Evolutionary conservation across 2,329 filamentous ascomycete species (phyloP), one percentile per base, ranked within the genome.

Genomic region (Lachnellula cervina): DNA sequence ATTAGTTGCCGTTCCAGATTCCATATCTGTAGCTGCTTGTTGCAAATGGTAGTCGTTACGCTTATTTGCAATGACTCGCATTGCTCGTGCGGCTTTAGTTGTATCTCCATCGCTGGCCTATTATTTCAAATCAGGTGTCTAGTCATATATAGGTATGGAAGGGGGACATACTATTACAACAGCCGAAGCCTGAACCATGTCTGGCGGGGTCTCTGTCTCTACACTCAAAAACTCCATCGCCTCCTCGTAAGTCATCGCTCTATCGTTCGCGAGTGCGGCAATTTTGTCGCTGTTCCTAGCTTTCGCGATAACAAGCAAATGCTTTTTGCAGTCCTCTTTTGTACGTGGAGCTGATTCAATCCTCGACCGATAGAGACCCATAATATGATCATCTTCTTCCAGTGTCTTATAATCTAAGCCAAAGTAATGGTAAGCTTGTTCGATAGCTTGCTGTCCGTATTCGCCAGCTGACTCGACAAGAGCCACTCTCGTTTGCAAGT

Each of bases 191-290:
- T 66, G 66, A 52, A 71, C 67, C 43, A 57, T 66, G 43, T 70
- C 68, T 25, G 68, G 67, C 25, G 61, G 54, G 35, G 64, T 65
- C 47, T 69, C 63, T 13, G 56, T 50, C 4, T 61, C 51, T 9
- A 70, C 78, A 7, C 77, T 80, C 13, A 89, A 74, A 72, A 80
- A 88, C 13, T 78, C 72, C 34, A 87, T 73, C 1, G 86, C 86
- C 66, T 88, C 82, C 46, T 83, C 77, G 54, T 81, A 79, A n/a
- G 78, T 83, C 58, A 84, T 78, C 73, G 77, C 76, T 49, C 52
- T 64, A 64, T 81, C 79, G 62, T 80, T 77, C 4, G 85, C 82
- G 45, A 80, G 78, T 48, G 77, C 75, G 59, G 78, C 75, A 51
- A 89, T 81, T 43, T 72, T 73, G 44, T 80, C 74, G 66, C 84